A percentile compares a stretch with the other conserved stretches of the same genome.
These are phyloP conservation scores for Cladophialophora yegresii DNA, from an alignment of 2,329 filamentous ascomycete genomes.

Conservation along the genomic window DNA sequence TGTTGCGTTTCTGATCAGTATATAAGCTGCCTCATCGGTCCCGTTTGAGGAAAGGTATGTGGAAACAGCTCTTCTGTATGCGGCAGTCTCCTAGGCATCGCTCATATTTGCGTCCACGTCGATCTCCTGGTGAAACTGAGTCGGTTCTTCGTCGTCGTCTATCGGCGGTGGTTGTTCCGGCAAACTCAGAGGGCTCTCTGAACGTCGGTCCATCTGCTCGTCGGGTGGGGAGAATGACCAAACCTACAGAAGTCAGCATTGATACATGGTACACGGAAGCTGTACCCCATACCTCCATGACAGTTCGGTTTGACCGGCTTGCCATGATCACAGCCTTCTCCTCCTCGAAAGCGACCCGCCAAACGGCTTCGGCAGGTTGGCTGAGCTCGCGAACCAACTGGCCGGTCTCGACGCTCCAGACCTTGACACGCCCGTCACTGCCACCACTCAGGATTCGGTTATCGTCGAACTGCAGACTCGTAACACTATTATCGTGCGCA, in stretches of 20 bases:
- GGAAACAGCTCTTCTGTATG: background rate
- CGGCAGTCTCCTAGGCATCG: conserved; percentile 22
- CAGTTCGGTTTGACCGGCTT: conserved; percentile 76
- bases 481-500: conserved; percentile 97
- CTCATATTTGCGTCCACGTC: conserved; percentile 30
- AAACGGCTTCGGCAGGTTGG: conserved; percentile 88
- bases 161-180: conserved; percentile 38
- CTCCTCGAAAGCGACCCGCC: conserved; percentile 96
- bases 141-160: conserved; percentile 23
- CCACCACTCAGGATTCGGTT: conserved; percentile 93
- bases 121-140: conserved; percentile 16
- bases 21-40: background rate
- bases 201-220: conserved; percentile 50
- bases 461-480: conserved; percentile 95
- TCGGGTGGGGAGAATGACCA: conserved; percentile 93
- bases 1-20: background rate
- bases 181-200: conserved; percentile 48
- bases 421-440: conserved; percentile 95
- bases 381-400: conserved; percentile 88
- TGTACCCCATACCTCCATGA: conserved; percentile 81
- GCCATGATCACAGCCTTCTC: conserved; percentile 98
- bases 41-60: background rate
- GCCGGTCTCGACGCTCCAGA: conserved; percentile 94
- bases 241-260: conserved; percentile 58
- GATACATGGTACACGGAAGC: conserved; percentile 2